Conservation (phyloP, 768 basidiomycete genomes). For the Agrocybe pediades region DNA sequence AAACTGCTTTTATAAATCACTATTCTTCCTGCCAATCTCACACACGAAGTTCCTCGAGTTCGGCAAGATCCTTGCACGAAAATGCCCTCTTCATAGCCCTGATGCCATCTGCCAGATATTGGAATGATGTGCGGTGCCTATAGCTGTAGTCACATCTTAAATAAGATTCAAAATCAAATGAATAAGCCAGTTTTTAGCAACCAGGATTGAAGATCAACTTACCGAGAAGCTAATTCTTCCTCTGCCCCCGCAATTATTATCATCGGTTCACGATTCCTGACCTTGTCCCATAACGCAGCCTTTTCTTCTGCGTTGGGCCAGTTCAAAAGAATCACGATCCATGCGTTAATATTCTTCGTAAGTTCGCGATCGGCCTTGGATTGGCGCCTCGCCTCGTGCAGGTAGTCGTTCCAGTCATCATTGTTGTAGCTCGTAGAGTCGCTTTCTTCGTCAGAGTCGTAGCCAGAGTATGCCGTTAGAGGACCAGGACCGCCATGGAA, state of each 20-base stretch:
- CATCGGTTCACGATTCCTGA: background rate
- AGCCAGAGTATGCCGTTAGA: no score
- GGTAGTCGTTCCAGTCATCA: background rate
- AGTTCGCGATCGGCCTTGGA: background rate
- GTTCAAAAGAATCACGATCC: background rate
- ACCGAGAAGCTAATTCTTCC: background rate
- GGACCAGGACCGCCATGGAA: background rate
- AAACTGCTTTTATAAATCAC: no score
- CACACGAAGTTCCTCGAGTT: background rate
- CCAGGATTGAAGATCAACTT: background rate
- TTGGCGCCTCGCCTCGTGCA: no score
- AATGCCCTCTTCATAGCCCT: background rate
- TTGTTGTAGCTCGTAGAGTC: background rate
- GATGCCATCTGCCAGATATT: background rate
- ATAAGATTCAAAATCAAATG: background rate
- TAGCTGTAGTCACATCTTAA: background rate
- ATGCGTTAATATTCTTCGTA: background rate
- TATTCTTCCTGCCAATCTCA: no score
- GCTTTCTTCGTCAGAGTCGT: background rate
- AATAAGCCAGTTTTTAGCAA: no score
- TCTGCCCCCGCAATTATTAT: background rate
- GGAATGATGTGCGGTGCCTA: background rate
- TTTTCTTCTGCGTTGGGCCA: background rate
- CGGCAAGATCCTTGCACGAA: background rate
- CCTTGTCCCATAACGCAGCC: background rate